These are phyloP conservation scores for Mycena epipterygia DNA, from an alignment of 768 basidiomycete genomes.

Conservation along the genomic window DNA sequence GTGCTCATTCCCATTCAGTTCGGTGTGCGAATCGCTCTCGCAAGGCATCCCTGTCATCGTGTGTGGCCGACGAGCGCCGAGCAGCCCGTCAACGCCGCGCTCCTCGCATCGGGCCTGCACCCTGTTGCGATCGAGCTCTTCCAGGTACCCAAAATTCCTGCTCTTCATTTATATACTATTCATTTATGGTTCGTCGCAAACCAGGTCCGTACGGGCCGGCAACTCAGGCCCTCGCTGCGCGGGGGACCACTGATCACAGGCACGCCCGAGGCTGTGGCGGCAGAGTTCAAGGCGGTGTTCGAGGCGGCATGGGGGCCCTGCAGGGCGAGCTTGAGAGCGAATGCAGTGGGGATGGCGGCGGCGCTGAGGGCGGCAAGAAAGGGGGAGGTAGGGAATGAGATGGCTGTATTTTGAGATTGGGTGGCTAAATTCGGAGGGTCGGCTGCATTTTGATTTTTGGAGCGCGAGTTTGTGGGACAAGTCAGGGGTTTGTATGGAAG, in stretches of 20 bases:
- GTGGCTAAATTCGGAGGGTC: too few relatives aligned
- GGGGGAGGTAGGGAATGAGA: slow-evolving; percentile 1
- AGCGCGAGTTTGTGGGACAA: too few relatives aligned
- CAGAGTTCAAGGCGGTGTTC: slow-evolving; percentile 13
- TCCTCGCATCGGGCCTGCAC: slow-evolving; percentile 7
- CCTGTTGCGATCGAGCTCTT: slow-evolving; percentile 25
- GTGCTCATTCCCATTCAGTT: too few relatives aligned
- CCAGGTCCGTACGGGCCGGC: slow-evolving; percentile 12
- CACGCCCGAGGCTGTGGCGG: slow-evolving; percentile 9
- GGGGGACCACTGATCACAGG: slow-evolving; percentile 7
- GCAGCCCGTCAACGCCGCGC: slow-evolving; percentile 16
- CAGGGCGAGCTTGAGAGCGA: background rate
- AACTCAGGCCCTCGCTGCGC: slow-evolving; percentile 12
- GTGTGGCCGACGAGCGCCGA: slow-evolving; percentile 22
- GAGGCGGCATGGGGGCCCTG: background rate
- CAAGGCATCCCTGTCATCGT: slow-evolving; percentile 13
- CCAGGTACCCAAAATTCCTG: slow-evolving; percentile 1
- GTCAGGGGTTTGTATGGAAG: too few relatives aligned
- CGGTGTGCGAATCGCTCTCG: background rate
- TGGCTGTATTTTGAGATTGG: too few relatives aligned
- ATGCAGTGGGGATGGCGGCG: background rate
- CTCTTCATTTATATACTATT: too few relatives aligned
- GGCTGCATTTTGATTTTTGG: too few relatives aligned
- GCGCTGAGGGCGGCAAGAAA: slow-evolving; percentile 1
- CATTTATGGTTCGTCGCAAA: too few relatives aligned